Evolutionary conservation across 192 early-diverging fungal species (phyloP), one percentile per base, ranked within the genome.

Genomic region (Kickxella alabastrina): DNA sequence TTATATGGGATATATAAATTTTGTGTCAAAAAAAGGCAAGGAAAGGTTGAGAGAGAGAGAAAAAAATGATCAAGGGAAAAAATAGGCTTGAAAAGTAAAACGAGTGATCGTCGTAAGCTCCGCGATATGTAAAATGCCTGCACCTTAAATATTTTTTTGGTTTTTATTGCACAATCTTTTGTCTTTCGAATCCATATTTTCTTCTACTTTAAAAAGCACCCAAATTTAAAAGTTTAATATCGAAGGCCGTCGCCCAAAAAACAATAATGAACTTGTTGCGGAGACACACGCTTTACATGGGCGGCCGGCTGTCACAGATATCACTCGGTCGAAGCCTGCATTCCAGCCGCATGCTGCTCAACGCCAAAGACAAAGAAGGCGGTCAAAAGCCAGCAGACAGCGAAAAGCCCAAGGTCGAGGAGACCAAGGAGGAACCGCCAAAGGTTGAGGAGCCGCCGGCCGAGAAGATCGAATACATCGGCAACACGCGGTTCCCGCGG

Each of bases 391-490:
- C 22, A 38, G 26, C 25, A 28, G 28, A 13, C 38, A 22, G 24
- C 52, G n/a, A 40, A 36, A 13, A 8, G 36, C 17, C 12, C 40
- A 15, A 29, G 15, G 12, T 7, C n/a, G 17, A 51, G 43, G n/a
- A 36, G 9, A 23, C 21, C 13, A 10, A 25, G 13, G 18, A 17
- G 39, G 21, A 18, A 21, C 32, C 43, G 7, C 44, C 31, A 3
- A 24, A 39, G 10, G 41, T 21, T 6, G 23, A 44, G 25, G 34
- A 43, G 47, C 39, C 36, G 39, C 24, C 38, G 14, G 47, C 44
- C 18, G 62, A 65, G 26, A 66, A 62, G 48, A 74, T 74, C 50
- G 70, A 74, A 40, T 74, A 74, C 27, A 66, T 74, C 50, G 70
- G 70, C 54, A 74, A 74, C 47, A 74, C 70, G 8, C 58, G 59